Evolutionary conservation across 2,329 filamentous ascomycete species (phyloP).

Genomic region (Coniochaeta sp.): DNA sequence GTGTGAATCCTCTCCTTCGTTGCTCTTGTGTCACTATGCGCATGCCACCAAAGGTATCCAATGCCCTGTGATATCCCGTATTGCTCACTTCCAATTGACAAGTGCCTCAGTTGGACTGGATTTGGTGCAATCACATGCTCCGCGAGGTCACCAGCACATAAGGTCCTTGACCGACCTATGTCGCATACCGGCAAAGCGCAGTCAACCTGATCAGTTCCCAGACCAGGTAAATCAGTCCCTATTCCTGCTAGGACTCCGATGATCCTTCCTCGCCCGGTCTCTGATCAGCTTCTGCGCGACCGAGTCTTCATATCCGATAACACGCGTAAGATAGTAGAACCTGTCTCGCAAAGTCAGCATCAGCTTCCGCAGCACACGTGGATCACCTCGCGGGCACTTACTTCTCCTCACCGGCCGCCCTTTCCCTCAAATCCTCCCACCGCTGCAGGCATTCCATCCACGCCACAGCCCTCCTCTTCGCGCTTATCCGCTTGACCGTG

Average conservation of each 20-base stretch:
- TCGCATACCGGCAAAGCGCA: background rate
- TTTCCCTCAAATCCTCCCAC: slow-evolving; percentile 65
- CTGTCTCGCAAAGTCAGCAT: slow-evolving; percentile 21
- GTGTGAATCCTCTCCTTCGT: no score
- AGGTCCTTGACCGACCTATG: background rate
- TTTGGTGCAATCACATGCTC: no score
- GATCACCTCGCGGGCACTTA: slow-evolving; percentile 39
- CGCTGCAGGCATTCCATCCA: slow-evolving; percentile 70
- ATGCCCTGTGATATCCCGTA: no score
- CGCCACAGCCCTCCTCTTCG: slow-evolving; percentile 53
- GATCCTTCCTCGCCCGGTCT: slow-evolving; percentile 25
- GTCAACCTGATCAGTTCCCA: background rate
- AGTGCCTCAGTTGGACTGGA: no score
- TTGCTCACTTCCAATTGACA: no score
- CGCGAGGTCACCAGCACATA: no score
- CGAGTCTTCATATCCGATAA: slow-evolving; percentile 47
- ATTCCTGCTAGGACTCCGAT: slow-evolving; percentile 18
- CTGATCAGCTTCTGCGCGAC: slow-evolving; percentile 40
- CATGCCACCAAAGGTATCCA: no score
- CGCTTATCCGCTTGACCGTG: slow-evolving; percentile 73
- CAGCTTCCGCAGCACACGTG: background rate
- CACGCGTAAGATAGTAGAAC: slow-evolving; percentile 40
- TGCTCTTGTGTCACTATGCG: no score
- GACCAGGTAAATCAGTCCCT: slow-evolving; percentile 9
- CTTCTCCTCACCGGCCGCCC: slow-evolving; percentile 68